Conservation (phyloP, 2,329 filamentous ascomycete genomes). For the Gremmenia infestans region DNA sequence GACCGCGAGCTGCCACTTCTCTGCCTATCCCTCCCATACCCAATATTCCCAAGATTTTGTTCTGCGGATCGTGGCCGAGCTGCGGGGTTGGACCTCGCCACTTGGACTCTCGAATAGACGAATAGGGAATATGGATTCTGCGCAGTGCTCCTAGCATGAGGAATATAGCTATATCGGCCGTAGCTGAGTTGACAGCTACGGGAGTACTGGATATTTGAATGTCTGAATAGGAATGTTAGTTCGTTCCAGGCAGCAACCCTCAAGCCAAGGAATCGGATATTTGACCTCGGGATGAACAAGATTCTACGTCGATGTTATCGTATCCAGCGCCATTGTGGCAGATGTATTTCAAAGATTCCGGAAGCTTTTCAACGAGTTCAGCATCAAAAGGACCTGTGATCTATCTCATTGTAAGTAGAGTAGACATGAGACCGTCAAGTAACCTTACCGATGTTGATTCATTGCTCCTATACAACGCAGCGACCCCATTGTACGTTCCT, state of each 20-base stretch:
- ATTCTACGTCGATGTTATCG: constrained; percentile 70
- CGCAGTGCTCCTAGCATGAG: constrained; percentile 74
- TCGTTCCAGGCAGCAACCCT: background rate
- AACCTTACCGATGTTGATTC: constrained; percentile 46
- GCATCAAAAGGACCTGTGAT: constrained; percentile 65
- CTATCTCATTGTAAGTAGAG: constrained; percentile 24
- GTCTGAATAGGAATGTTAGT: constrained; percentile 31
- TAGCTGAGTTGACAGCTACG: constrained; percentile 71
- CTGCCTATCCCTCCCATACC: constrained; percentile 82
- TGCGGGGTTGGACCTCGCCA: constrained; percentile 52
- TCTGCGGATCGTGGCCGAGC: constrained; percentile 63
- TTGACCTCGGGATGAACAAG: constrained; percentile 49
- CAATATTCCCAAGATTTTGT: constrained; percentile 71
- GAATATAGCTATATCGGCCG: constrained; percentile 74
- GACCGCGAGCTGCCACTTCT: constrained; percentile 66
- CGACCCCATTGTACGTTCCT: constrained; percentile 58
- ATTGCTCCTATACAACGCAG: constrained; percentile 68
- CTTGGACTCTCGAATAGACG: constrained; percentile 54
- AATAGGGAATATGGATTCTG: constrained; percentile 52
- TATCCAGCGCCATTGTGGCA: constrained; percentile 71
- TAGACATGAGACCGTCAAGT: background rate
- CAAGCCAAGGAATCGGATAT: background rate
- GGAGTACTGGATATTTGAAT: constrained; percentile 74
- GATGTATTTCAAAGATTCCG: constrained; percentile 47
- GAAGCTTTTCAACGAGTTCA: constrained; percentile 57